Percentiles rank a stretch among this genome's conserved stretches.
phyloP scores from a whole-genome alignment of 2,329 filamentous ascomycete species.

The Pseudonectria foliicola region DNA sequence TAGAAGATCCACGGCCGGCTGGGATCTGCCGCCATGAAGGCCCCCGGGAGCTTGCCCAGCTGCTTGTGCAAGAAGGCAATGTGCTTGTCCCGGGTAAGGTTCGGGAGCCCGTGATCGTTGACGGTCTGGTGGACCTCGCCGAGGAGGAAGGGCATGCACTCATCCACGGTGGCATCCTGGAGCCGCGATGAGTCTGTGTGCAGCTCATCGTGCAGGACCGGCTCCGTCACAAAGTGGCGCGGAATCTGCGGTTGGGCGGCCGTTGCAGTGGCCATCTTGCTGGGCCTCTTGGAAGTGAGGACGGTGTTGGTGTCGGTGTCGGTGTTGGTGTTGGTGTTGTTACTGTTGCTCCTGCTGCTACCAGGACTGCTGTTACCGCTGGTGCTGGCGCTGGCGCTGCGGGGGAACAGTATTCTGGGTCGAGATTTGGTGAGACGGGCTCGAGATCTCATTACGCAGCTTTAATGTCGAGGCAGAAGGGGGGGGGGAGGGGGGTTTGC shows the following conservation, averaged over 20 bases:
- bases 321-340: conserved; percentile 3
- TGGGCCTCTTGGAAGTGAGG: conserved; percentile 8
- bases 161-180: conserved; percentile 62
- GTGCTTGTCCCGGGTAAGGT: conserved; percentile 59
- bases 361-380: conserved; percentile 5
- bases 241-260: conserved; percentile 33
- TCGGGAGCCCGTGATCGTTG: conserved; percentile 68
- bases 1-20: conserved; percentile 92
- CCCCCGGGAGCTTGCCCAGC: conserved; percentile 56
- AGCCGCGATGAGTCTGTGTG: conserved; percentile 59
- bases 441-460: conserved; percentile 25
- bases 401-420: conserved; percentile 27
- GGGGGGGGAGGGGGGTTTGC: too few species aligned
- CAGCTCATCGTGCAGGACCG: conserved; percentile 59
- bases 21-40: conserved; percentile 71
- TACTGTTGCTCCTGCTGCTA: conserved; percentile 6
- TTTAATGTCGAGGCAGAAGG: conserved; percentile 15
- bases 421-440: conserved; percentile 21
- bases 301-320: conserved; percentile 3
- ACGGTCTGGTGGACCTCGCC: conserved; percentile 43
- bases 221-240: conserved; percentile 48
- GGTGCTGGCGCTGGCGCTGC: conserved; percentile 12
- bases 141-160: conserved; percentile 62
- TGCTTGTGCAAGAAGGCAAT: conserved; percentile 54
- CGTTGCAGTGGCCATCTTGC: conserved; percentile 4